Evolutionary conservation across 1,284 basidiomycete genomes (phyloP), one percentile per base, ranked within the genome.

Genomic region (Ganoderma meredithae): DNA sequence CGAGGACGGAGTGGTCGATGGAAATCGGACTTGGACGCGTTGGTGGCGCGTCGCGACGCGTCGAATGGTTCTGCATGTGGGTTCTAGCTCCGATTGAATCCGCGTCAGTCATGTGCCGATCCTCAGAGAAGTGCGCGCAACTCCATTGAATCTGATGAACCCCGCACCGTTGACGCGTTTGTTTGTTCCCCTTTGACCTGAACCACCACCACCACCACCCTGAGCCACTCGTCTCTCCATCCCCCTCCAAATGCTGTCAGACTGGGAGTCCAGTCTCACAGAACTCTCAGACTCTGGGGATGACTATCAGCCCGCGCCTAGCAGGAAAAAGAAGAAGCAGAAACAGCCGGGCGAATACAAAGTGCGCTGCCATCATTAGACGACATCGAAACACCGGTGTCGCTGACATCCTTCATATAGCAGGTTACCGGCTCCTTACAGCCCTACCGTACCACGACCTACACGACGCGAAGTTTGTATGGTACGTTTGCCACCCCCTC

Each of bases 391-490:
- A 73, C 73, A 55, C 73, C 52, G 22, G 39, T 33, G 19, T 39
- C 10, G 56, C 47, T 6, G 76, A 80, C 65, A 73, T 76, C 8
- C 15, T 53, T 31, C 27, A 6, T 33, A 55, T 33, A 55, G 52
- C 49, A 67, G 59, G 58, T 64, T 10, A 31, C 49, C 31, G 47
- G 41, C 27, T 31, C 62, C 13, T 77, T 87, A 3, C 77, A 79
- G 27, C 79, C 83, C 8, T 84, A 84, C 10, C 78, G 85, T 22
- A 81, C 82, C 9, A 81, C 81, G 3, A 79, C 81, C 25, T 86
- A 84, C 70, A 81, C 85, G 1, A 79, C 83, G 12, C 81, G 79
- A 67, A 79, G 80, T 6, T 75, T 87, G 7, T 86, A 85, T 67
- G 83, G 86, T 85, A 69, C 41, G 78, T 72, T 17, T 41, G 44